A percentile compares a stretch with the other conserved stretches of the same genome.
Evolutionary conservation across 75 land plant genomes (phyloP).

Genomic region (Larix kaempferi): DNA sequence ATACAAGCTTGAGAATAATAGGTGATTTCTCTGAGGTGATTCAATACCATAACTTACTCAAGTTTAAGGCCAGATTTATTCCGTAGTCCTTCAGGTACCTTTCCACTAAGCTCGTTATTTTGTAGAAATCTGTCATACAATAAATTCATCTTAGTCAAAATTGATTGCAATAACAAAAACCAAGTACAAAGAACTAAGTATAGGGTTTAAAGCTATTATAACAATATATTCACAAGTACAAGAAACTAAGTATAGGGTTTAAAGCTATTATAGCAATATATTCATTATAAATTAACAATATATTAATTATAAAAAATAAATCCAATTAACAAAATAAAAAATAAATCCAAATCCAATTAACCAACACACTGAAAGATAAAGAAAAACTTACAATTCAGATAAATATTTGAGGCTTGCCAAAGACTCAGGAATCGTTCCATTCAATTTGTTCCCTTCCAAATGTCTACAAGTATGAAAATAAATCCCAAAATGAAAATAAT

Average conservation of each 20-base stretch:
- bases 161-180: background rate
- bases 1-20: too few species aligned
- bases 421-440: conserved; percentile 47
- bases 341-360: too few species aligned
- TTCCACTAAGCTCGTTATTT: conserved; percentile 21
- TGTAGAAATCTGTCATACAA: conserved; percentile 22
- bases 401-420: conserved; percentile 28
- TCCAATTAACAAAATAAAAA: too few species aligned
- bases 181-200: too few species aligned
- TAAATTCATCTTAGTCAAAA: background rate
- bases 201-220: too few species aligned
- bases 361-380: too few species aligned
- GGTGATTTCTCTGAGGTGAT: too few species aligned
- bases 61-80: conserved; percentile 11
- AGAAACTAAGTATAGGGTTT: too few species aligned
- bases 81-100: conserved; percentile 8
- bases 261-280: too few species aligned
- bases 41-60: conserved; percentile 8
- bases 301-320: too few species aligned
- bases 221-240: too few species aligned
- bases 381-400: conserved; percentile 55
- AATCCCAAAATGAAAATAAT: conserved; percentile 3
- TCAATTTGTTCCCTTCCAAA: conserved; percentile 52
- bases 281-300: too few species aligned
- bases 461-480: conserved; percentile 29